These are phyloP conservation scores for Ambrosia trifida DNA, from an alignment of 129 eudicot species.

Conservation along the genomic window DNA sequence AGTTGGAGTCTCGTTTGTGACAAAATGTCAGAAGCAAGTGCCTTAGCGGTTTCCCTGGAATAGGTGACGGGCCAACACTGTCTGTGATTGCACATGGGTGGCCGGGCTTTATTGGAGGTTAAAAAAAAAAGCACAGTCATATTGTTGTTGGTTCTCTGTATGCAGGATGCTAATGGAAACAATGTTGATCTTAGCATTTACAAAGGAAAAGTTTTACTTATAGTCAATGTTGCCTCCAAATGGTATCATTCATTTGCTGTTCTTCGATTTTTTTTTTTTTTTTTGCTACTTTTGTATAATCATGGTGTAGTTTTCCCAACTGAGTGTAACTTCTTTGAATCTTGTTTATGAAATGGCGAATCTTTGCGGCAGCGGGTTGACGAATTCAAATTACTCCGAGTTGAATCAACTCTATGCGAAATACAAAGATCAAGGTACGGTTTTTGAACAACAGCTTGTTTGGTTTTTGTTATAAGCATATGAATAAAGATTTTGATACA, in stretches of 20 bases:
- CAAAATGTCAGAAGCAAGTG: too few relatives aligned
- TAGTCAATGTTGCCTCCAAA: conserved; percentile 70
- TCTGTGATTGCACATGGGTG: too few relatives aligned
- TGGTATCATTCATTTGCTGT: conserved; percentile 35
- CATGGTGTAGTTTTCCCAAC: neutral
- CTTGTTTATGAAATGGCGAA: conserved; percentile 6
- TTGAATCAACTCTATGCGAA: conserved; percentile 66
- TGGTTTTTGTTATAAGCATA: neutral
- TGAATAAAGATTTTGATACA: conserved; percentile 7
- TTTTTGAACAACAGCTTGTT: conserved; percentile 3
- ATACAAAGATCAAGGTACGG: conserved; percentile 78
- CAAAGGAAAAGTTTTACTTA: conserved; percentile 60
- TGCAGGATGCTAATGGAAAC: conserved; percentile 54
- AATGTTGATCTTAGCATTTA: conserved; percentile 48
- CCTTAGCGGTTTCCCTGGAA: too few relatives aligned
- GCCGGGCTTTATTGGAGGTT: too few relatives aligned
- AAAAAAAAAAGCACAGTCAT: neutral
- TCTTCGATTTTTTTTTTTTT: neutral
- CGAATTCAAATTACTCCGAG: conserved; percentile 83
- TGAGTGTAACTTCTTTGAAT: neutral
- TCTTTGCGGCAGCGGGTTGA: conserved; percentile 68
- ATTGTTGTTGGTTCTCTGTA: neutral
- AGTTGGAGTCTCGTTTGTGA: too few relatives aligned
- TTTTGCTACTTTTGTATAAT: conserved; percentile 3
- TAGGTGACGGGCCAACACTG: too few relatives aligned